These are phyloP conservation scores for Huntiella bhutanensis DNA, from an alignment of 2,329 filamentous ascomycete species.

Conservation along the genomic window DNA sequence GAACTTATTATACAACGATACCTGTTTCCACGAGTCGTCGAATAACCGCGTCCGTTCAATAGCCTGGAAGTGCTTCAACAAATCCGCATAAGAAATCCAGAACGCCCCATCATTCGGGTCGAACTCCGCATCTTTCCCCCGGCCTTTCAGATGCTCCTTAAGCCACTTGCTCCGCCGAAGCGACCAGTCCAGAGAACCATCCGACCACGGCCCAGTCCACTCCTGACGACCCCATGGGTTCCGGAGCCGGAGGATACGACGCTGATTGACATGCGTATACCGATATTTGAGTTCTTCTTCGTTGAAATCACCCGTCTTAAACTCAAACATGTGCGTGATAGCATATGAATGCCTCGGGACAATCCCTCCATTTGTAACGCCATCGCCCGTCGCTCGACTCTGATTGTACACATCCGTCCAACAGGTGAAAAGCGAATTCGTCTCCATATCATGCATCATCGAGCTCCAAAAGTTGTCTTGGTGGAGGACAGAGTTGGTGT, in stretches of 20 bases:
- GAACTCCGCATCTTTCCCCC: slow-evolving; percentile 28
- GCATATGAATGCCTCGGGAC: slow-evolving; percentile 41
- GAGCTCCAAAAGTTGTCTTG: slow-evolving; percentile 50
- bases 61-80: slow-evolving; percentile 41
- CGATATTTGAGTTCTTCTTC: too few relatives aligned
- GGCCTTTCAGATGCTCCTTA: slow-evolving; percentile 36
- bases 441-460: slow-evolving; percentile 58
- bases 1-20: slow-evolving; percentile 41
- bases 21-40: slow-evolving; percentile 37
- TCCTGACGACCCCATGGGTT: slow-evolving; percentile 38
- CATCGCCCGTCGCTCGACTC: slow-evolving; percentile 20
- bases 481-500: slow-evolving; percentile 50
- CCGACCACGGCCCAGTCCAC: slow-evolving; percentile 41
- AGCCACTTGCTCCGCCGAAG: slow-evolving; percentile 27
- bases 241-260: slow-evolving; percentile 34
- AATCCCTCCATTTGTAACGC: slow-evolving; percentile 35
- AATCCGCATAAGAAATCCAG: slow-evolving; percentile 44
- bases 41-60: slow-evolving; percentile 46
- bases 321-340: slow-evolving; percentile 24
- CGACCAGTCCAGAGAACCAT: slow-evolving; percentile 39
- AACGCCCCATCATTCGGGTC: slow-evolving; percentile 34
- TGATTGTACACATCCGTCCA: slow-evolving; percentile 26
- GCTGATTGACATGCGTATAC: too few relatives aligned
- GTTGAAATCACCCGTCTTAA: slow-evolving; percentile 20
- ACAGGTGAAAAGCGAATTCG: slow-evolving; percentile 54